Percentiles rank a stretch among this genome's conserved stretches.
Evolutionary conservation across 176 grass and related monocot species (phyloP).

Genomic region (Ampelocalamus luodianensis): DNA sequence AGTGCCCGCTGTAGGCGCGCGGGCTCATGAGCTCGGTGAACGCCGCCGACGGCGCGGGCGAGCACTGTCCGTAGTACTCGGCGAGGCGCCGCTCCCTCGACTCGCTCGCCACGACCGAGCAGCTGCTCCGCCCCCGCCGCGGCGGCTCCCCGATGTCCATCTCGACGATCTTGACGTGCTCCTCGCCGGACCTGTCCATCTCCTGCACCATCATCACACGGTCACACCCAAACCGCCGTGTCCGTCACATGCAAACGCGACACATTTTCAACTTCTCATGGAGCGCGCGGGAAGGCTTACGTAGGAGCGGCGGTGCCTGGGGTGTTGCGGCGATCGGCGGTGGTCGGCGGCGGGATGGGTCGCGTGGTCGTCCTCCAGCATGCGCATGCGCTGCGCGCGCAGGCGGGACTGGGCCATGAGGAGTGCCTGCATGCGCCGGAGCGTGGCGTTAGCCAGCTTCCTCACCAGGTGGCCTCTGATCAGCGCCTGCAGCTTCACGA

Average conservation of each 20-base stretch:
- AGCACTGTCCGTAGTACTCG: constrained; percentile 49
- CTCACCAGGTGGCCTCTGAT: constrained; percentile 79
- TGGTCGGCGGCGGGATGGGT: constrained; percentile 22
- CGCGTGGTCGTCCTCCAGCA: constrained; percentile 48
- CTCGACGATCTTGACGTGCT: constrained; percentile 76
- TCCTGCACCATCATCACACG: constrained; percentile 63
- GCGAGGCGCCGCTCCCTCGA: constrained; percentile 34
- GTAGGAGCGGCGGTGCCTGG: constrained; percentile 62
- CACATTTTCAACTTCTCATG: neutral
- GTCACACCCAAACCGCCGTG: neutral
- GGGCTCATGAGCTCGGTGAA: constrained; percentile 47
- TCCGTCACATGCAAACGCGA: neutral
- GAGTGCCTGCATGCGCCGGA: constrained; percentile 81
- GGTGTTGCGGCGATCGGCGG: constrained; percentile 58
- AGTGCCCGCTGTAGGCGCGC: constrained; percentile 49
- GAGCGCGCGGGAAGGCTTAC: constrained; percentile 37
- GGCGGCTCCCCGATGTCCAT: constrained; percentile 58
- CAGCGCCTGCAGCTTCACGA: constrained; percentile 85
- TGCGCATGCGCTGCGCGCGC: constrained; percentile 61
- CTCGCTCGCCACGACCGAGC: constrained; percentile 41
- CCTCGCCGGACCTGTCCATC: constrained; percentile 66
- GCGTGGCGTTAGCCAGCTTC: constrained; percentile 71
- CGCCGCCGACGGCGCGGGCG: constrained; percentile 45
- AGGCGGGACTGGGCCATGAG: constrained; percentile 64
- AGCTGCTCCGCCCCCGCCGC: constrained; percentile 61